phyloP scores from a whole-genome alignment of 805 yeast genomes.

The Candida palmyrensis region DNA sequence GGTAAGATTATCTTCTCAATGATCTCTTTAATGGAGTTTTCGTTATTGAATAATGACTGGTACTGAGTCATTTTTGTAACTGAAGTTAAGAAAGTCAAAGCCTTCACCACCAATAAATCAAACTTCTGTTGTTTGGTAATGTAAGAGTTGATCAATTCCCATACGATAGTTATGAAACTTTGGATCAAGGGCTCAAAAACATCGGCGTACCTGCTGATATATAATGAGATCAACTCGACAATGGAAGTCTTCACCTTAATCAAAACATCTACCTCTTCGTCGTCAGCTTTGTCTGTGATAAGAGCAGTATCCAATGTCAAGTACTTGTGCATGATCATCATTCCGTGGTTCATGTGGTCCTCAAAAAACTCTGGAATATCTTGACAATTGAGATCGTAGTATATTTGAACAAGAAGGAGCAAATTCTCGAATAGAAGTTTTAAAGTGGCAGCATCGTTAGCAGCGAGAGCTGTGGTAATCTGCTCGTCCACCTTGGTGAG shows the following conservation, averaged over 20 bases:
- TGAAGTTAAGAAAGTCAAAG: constrained; percentile 77
- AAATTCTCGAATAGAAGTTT: constrained; percentile 62
- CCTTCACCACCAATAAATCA: constrained; percentile 78
- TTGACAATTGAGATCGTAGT: constrained; percentile 92
- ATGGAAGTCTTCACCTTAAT: constrained; percentile 76
- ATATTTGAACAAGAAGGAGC: constrained; percentile 69
- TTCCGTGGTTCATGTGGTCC: constrained; percentile 72
- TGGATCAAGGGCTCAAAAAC: constrained; percentile 77
- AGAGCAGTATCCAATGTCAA: constrained; percentile 54
- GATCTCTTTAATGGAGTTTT: constrained; percentile 61
- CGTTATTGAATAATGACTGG: constrained; percentile 56
- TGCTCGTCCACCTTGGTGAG: constrained; percentile 62
- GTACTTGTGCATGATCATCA: constrained; percentile 80
- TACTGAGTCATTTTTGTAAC: constrained; percentile 69
- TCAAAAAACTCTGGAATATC: constrained; percentile 98
- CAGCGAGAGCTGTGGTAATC: constrained; percentile 42
- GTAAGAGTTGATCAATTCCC: constrained; percentile 63
- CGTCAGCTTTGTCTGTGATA: constrained; percentile 53
- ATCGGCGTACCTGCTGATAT: constrained; percentile 88
- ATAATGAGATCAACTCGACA: constrained; percentile 78
- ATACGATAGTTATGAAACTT: constrained; percentile 73
- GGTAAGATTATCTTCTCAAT: constrained; percentile 84
- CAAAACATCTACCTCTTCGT: constrained; percentile 62
- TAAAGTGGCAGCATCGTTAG: constrained; percentile 45
- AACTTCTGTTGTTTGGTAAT: constrained; percentile 69